A percentile compares a stretch with the other conserved stretches of the same genome.
phyloP scores from a whole-genome alignment of 2,329 filamentous ascomycete genomes.

The Gaeumannomyces tritici region DNA sequence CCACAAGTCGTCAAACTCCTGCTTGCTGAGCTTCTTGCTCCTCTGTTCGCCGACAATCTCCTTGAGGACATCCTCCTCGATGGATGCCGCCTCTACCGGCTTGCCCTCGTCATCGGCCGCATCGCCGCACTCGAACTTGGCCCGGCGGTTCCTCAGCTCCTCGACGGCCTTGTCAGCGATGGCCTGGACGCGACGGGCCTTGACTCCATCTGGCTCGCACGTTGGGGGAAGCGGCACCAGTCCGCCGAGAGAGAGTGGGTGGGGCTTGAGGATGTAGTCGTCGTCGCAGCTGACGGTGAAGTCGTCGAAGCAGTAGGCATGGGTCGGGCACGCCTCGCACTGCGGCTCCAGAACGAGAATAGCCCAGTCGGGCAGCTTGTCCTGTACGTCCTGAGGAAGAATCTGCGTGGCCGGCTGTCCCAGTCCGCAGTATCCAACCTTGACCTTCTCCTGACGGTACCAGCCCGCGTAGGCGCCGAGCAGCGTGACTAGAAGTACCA shows the following conservation, averaged over 20 bases:
- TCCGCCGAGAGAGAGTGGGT: constrained; percentile 75
- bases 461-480: constrained; percentile 66
- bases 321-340: constrained; percentile 82
- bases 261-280: constrained; percentile 76
- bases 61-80: constrained; percentile 67
- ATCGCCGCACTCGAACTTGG: constrained; percentile 84
- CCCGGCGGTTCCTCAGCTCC: constrained; percentile 73
- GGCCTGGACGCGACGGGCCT: constrained; percentile 74
- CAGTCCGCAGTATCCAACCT: constrained; percentile 88
- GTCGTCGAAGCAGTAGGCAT: constrained; percentile 79
- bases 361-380: constrained; percentile 62
- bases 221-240: constrained; percentile 78
- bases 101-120: constrained; percentile 51
- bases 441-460: constrained; percentile 93
- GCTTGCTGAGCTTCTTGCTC: constrained; percentile 72
- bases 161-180: constrained; percentile 85
- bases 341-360: constrained; percentile 62
- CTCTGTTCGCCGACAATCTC: constrained; percentile 64
- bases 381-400: constrained; percentile 23
- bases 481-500: constrained; percentile 61
- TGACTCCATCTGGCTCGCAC: constrained; percentile 91
- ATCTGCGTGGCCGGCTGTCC: constrained; percentile 51
- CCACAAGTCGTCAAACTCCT: constrained; percentile 90
- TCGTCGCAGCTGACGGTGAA: constrained; percentile 72
- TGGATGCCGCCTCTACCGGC: constrained; percentile 45